Conservation (phyloP, 2,329 filamentous ascomycete genomes). For the Annulohypoxylon truncatum region DNA sequence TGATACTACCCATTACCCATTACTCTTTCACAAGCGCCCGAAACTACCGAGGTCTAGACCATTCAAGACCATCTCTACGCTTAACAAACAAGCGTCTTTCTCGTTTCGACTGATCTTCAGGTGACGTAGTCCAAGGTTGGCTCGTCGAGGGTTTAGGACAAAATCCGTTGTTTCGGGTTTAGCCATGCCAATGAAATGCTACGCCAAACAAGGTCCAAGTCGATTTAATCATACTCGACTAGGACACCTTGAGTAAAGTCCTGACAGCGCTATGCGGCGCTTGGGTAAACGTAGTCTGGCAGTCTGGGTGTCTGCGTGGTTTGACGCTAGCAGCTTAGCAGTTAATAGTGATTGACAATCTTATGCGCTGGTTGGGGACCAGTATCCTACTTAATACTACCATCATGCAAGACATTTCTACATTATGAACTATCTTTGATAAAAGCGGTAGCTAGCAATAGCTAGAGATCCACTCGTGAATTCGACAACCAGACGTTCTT, state of each 20-base stretch:
- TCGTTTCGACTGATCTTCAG: conserved; percentile 29
- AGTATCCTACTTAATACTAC: not conserved
- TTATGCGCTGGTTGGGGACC: not conserved
- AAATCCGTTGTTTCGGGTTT: conserved; percentile 26
- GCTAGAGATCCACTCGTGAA: not conserved
- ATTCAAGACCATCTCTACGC: conserved; percentile 4
- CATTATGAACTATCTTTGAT: not conserved
- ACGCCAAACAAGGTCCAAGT: conserved; percentile 12
- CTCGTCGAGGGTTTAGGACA: conserved; percentile 16
- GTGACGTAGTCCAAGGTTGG: conserved; percentile 29
- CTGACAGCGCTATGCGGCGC: not conserved
- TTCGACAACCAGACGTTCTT: not conserved
- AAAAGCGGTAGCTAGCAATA: not conserved
- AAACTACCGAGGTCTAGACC: conserved; percentile 18
- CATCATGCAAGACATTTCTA: not conserved
- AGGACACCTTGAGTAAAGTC: not conserved
- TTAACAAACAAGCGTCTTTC: conserved; percentile 1
- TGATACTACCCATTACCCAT: conserved; percentile 2
- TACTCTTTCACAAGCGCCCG: not conserved
- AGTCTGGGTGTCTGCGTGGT: not conserved
- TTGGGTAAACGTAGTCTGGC: not conserved
- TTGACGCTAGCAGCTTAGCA: not conserved
- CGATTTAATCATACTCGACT: not conserved
- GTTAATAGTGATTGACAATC: not conserved
- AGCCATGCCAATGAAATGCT: conserved; percentile 24